phyloP scores from a whole-genome alignment of 1,284 basidiomycete species.

The Naganishia albida region DNA sequence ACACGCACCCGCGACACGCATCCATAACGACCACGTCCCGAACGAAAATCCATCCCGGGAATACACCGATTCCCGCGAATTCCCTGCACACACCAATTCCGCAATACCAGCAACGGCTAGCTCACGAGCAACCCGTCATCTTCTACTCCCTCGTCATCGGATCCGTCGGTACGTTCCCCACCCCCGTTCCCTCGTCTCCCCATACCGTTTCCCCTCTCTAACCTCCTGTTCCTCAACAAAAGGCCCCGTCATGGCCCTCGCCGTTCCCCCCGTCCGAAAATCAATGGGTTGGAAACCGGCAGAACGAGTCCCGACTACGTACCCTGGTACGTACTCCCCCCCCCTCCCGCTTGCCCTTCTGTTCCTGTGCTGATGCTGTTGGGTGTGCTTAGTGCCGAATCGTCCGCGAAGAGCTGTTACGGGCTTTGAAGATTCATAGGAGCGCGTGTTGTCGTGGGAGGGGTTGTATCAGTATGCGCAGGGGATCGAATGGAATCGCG shows the following conservation, averaged over 20 bases:
- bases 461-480: conserved; percentile 7
- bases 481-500: background rate
- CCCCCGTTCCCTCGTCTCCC: background rate
- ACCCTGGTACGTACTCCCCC: conserved; percentile 69
- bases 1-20: conserved; percentile 9
- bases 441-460: background rate
- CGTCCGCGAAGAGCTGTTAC: conserved; percentile 43
- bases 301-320: conserved; percentile 76
- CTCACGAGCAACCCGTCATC: conserved; percentile 89
- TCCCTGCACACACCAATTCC: background rate
- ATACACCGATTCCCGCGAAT: too few relatives aligned
- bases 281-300: conserved; percentile 70
- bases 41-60: too few relatives aligned
- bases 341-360: background rate
- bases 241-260: conserved; percentile 74
- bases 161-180: conserved; percentile 45
- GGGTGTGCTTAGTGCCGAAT: conserved; percentile 42
- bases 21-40: background rate
- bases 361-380: background rate
- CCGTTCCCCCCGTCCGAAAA: conserved; percentile 76
- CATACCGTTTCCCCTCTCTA: background rate
- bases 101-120: conserved; percentile 66
- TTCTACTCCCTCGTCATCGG: conserved; percentile 85
- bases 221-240: background rate
- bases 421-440: conserved; percentile 47